phyloP scores from a whole-genome alignment of 176 grass and related monocot genomes.

The Zoysia japonica region DNA sequence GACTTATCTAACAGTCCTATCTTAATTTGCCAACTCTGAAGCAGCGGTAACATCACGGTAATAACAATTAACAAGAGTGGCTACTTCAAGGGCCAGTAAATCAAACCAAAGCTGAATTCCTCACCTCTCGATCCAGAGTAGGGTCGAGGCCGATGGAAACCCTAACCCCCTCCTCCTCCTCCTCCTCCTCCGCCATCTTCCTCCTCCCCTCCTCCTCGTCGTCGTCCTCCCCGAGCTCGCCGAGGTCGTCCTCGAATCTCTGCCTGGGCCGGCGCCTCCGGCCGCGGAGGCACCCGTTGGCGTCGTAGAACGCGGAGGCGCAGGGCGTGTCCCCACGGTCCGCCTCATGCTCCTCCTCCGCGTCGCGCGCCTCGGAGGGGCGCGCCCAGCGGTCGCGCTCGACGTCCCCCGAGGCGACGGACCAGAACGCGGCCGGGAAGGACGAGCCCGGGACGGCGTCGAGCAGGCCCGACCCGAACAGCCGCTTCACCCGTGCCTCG shows the following conservation, averaged over 20 bases:
- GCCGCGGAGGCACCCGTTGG: constrained; percentile 63
- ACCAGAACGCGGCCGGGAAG: constrained; percentile 78
- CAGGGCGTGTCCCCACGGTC: constrained; percentile 70
- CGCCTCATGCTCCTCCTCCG: constrained; percentile 38
- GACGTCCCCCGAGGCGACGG: constrained; percentile 71
- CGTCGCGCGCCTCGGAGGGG: constrained; percentile 59
- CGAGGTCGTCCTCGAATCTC: constrained; percentile 54
- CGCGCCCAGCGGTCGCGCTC: constrained; percentile 80
- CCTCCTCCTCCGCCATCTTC: constrained; percentile 17
- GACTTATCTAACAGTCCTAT: neutral
- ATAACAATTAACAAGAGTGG: neutral
- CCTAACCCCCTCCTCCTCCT: constrained; percentile 73
- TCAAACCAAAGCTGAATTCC: neutral
- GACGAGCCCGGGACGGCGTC: constrained; percentile 61
- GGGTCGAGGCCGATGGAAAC: constrained; percentile 90
- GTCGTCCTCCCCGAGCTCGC: constrained; percentile 19
- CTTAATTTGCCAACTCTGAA: neutral
- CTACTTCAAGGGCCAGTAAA: neutral
- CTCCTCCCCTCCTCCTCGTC: constrained; percentile 29
- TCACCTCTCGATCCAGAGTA: constrained; percentile 88
- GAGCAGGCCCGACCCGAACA: constrained; percentile 85
- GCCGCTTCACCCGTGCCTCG: constrained; percentile 83
- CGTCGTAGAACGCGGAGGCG: constrained; percentile 74
- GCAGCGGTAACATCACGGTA: neutral
- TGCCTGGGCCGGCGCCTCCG: constrained; percentile 48